These are phyloP conservation scores for Aspergillus indologenus DNA, from an alignment of 495 filamentous ascomycete genomes.

Conservation along the genomic window DNA sequence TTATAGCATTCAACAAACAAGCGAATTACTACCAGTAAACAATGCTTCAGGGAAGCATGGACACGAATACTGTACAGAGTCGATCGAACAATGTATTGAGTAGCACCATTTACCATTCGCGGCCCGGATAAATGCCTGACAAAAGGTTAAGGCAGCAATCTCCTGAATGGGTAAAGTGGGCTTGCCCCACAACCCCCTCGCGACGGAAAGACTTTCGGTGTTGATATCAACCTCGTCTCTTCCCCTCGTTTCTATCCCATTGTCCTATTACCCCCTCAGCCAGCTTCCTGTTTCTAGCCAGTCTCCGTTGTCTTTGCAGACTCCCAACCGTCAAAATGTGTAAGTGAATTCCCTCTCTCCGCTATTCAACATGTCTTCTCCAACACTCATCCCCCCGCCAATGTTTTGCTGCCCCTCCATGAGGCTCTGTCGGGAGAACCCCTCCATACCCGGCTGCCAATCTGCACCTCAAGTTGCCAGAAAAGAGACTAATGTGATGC, in stretches of 20 bases:
- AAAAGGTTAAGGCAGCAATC: not conserved
- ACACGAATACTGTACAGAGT: too few species aligned
- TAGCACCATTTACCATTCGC: too few species aligned
- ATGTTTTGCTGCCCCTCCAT: constrained; percentile 24
- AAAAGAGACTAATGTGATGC: constrained; percentile 20
- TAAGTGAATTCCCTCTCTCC: constrained; percentile 22
- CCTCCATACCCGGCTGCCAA: constrained; percentile 10
- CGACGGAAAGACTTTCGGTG: constrained; percentile 14
- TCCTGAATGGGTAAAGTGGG: not conserved
- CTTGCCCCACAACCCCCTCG: constrained; percentile 15
- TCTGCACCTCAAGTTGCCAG: not conserved
- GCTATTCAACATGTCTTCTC: not conserved
- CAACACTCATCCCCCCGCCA: not conserved
- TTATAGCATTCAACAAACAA: not conserved
- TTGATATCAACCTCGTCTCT: constrained; percentile 8
- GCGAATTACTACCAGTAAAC: not conserved
- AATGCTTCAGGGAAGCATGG: not conserved
- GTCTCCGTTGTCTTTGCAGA: constrained; percentile 4
- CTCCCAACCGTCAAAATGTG: constrained; percentile 36
- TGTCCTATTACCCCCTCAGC: not conserved
- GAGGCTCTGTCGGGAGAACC: constrained; percentile 12
- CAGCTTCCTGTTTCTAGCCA: not conserved
- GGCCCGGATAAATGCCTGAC: not conserved
- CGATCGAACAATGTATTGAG: not conserved
- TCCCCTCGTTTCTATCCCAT: not conserved